phyloP scores from a whole-genome alignment of 257 asterid genomes.

The Salvia splendens region DNA sequence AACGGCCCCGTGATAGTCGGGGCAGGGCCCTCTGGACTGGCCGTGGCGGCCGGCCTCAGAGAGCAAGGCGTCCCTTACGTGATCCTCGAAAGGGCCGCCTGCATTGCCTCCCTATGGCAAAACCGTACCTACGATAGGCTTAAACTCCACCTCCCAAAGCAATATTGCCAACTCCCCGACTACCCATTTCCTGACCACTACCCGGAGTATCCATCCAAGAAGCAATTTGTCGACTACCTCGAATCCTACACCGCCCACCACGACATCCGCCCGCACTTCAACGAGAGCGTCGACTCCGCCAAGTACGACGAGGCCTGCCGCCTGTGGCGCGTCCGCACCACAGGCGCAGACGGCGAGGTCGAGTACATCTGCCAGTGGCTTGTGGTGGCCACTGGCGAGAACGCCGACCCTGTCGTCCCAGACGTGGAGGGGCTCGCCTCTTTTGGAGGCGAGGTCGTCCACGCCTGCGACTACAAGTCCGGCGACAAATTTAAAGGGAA shows the following conservation, averaged over 20 bases:
- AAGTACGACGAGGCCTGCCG: slow-evolving; percentile 67
- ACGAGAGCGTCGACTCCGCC: slow-evolving; percentile 72
- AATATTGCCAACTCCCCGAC: slow-evolving; percentile 73
- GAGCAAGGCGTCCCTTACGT: slow-evolving; percentile 72
- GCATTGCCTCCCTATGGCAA: slow-evolving; percentile 93
- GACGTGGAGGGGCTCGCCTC: slow-evolving; percentile 67
- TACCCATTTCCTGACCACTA: slow-evolving; percentile 76
- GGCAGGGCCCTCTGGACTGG: slow-evolving; percentile 92
- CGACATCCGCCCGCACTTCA: slow-evolving; percentile 64
- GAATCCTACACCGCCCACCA: slow-evolving; percentile 61
- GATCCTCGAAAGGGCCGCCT: slow-evolving; percentile 66
- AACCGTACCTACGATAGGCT: slow-evolving; percentile 83
- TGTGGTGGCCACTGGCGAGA: slow-evolving; percentile 90
- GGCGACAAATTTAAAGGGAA: slow-evolving; percentile 69
- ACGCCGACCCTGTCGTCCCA: slow-evolving; percentile 71
- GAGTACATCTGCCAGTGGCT: slow-evolving; percentile 88
- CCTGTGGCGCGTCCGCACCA: slow-evolving; percentile 68
- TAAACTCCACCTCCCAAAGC: slow-evolving; percentile 79
- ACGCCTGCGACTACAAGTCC: slow-evolving; percentile 75
- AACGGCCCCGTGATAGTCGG: slow-evolving; percentile 89
- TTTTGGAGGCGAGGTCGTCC: slow-evolving; percentile 71
- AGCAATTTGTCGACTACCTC: slow-evolving; percentile 69
- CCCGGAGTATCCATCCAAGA: slow-evolving; percentile 76
- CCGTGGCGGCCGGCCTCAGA: slow-evolving; percentile 83
- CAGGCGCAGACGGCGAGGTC: not conserved